A percentile compares a stretch with the other conserved stretches of the same genome.
phyloP scores from a whole-genome alignment of 768 basidiomycete genomes.

The Hirschioporus abietinus region DNA sequence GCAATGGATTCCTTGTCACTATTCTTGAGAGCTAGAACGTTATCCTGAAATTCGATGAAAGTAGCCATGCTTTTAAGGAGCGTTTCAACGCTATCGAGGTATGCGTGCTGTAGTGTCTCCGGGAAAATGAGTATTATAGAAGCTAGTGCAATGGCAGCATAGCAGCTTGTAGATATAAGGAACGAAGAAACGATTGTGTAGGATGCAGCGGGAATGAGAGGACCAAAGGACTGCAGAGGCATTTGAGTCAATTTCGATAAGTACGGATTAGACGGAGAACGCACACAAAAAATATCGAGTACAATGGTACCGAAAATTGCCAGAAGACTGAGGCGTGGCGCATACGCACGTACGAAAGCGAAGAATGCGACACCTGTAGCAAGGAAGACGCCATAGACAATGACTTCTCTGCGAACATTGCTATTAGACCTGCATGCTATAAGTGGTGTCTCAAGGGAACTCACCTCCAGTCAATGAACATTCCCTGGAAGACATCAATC shows the following conservation, averaged over 20 bases:
- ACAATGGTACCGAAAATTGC: slow-evolving; percentile 45
- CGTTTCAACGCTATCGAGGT: slow-evolving; percentile 24
- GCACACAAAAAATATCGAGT: slow-evolving; percentile 36
- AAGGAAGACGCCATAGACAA: slow-evolving; percentile 45
- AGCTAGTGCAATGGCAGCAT: slow-evolving; percentile 43
- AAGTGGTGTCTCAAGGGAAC: slow-evolving; percentile 4
- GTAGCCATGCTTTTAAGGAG: slow-evolving; percentile 25
- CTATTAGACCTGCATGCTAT: slow-evolving; percentile 3
- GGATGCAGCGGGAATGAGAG: slow-evolving; percentile 42
- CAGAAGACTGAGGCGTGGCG: slow-evolving; percentile 39
- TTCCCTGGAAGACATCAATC: slow-evolving; percentile 40
- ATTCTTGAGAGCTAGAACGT: slow-evolving; percentile 21
- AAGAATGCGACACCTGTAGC: slow-evolving; percentile 39
- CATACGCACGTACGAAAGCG: slow-evolving; percentile 40
- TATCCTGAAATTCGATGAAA: slow-evolving; percentile 30
- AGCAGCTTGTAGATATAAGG: slow-evolving; percentile 40
- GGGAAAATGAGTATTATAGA: slow-evolving; percentile 47
- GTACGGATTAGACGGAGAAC: slow-evolving; percentile 10
- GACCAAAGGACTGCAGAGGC: slow-evolving; percentile 33
- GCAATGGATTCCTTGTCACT: not conserved
- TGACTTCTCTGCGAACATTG: slow-evolving; percentile 28
- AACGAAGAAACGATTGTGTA: slow-evolving; percentile 39
- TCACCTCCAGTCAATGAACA: slow-evolving; percentile 41
- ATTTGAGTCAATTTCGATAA: slow-evolving; percentile 18
- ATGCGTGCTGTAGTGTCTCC: slow-evolving; percentile 40